Conservation (phyloP, 192 early-diverging fungal genomes). For the Gigaspora rosea region DNA sequence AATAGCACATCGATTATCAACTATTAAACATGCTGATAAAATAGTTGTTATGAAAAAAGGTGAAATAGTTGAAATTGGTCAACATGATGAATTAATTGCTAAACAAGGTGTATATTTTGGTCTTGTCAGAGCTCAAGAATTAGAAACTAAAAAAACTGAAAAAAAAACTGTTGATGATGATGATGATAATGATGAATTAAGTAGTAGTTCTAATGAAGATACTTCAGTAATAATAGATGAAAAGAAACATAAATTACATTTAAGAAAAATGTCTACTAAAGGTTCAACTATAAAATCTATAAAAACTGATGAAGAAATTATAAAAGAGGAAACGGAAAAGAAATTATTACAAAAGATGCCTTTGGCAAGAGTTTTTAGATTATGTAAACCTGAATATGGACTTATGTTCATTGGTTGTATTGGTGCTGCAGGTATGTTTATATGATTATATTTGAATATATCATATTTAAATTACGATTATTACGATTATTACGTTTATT, state of each 20-base stretch:
- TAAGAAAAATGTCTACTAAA: slow-evolving; percentile 38
- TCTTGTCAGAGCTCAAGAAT: slow-evolving; percentile 61
- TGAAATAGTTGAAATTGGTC: slow-evolving; percentile 38
- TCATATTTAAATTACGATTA: background rate
- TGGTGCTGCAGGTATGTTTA: slow-evolving; percentile 67
- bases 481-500: background rate
- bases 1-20: slow-evolving; percentile 17
- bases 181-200: slow-evolving; percentile 36
- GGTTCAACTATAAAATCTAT: slow-evolving; percentile 51
- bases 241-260: slow-evolving; percentile 35
- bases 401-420: slow-evolving; percentile 59
- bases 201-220: slow-evolving; percentile 12
- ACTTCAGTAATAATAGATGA: slow-evolving; percentile 21
- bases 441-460: slow-evolving; percentile 43
- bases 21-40: slow-evolving; percentile 66
- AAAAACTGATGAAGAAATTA: slow-evolving; percentile 39
- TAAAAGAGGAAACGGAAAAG: slow-evolving; percentile 41
- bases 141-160: slow-evolving; percentile 52
- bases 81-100: slow-evolving; percentile 47
- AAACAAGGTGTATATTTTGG: slow-evolving; percentile 50
- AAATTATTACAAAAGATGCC: slow-evolving; percentile 55
- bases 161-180: slow-evolving; percentile 30
- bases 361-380: slow-evolving; percentile 49
- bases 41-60: slow-evolving; percentile 34
- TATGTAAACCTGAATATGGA: slow-evolving; percentile 58